A percentile compares a stretch with the other conserved stretches of the same genome.
Conservation (phyloP, 306 rosid genomes). For the Trichosanthes truncata region DNA sequence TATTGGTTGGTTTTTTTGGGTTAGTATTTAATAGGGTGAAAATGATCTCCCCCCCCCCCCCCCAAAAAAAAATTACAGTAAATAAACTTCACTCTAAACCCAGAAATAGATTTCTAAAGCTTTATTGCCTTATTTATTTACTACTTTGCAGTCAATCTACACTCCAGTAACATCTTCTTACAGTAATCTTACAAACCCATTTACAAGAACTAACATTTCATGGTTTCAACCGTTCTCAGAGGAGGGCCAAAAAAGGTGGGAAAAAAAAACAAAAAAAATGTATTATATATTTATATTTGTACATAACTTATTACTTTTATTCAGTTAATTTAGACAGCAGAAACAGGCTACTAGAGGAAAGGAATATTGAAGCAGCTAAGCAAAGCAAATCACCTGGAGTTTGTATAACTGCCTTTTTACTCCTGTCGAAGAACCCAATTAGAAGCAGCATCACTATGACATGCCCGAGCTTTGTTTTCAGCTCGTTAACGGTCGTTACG, state of each 20-base stretch:
- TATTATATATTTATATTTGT: background rate
- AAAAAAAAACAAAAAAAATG: background rate
- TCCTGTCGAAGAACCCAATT: conserved; percentile 75
- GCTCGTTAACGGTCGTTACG: conserved; percentile 60
- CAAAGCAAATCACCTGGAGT: conserved; percentile 81
- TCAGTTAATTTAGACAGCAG: conserved; percentile 64
- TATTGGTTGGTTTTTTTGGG: too few relatives aligned
- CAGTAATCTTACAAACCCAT: background rate
- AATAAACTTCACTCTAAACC: too few relatives aligned
- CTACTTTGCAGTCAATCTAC: background rate
- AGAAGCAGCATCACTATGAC: conserved; percentile 96
- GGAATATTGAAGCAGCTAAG: conserved; percentile 65
- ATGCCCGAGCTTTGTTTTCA: conserved; percentile 89
- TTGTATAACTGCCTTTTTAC: conserved; percentile 59
- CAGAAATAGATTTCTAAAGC: background rate
- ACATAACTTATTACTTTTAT: conserved; percentile 15
- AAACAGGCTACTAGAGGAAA: conserved; percentile 71
- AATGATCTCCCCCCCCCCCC: background rate
- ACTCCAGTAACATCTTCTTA: background rate
- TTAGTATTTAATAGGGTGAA: background rate
- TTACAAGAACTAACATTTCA: background rate
- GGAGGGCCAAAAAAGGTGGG: background rate
- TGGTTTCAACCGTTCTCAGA: background rate
- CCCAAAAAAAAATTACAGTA: too few relatives aligned
- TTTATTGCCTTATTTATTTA: background rate